phyloP scores from a whole-genome alignment of 2,329 filamentous ascomycete genomes.

The Neofusicoccum kwambonambiense region DNA sequence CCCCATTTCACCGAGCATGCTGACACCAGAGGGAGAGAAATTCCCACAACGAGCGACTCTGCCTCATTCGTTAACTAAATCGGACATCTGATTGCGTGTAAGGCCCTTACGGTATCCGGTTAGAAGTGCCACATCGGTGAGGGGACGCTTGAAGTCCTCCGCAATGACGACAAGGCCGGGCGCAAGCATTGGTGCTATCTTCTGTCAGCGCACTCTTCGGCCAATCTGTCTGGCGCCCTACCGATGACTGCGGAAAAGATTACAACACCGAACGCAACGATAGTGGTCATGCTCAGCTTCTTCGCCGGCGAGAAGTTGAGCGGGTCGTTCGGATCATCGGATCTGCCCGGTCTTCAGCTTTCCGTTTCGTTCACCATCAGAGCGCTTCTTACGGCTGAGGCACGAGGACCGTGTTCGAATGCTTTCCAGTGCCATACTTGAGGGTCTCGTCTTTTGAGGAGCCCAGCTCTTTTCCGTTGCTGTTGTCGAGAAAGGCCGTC shows the following conservation, averaged over 20 bases:
- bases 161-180: constrained; percentile 36
- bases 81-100: not conserved
- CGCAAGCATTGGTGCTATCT: constrained; percentile 32
- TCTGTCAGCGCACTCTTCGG: constrained; percentile 9
- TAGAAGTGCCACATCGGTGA: constrained; percentile 36
- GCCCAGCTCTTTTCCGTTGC: constrained; percentile 22
- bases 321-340: constrained; percentile 37
- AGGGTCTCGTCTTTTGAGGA: constrained; percentile 21
- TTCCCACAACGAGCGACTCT: constrained; percentile 35
- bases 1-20: constrained; percentile 49
- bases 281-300: constrained; percentile 34
- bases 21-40: constrained; percentile 28
- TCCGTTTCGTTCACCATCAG: too few species aligned
- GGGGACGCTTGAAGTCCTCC: constrained; percentile 26
- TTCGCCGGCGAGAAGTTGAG: constrained; percentile 36
- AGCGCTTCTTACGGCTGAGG: constrained; percentile 31
- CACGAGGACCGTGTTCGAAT: constrained; percentile 34
- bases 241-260: constrained; percentile 28
- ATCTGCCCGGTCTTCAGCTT: constrained; percentile 18
- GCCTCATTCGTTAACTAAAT: not conserved
- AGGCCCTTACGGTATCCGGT: constrained; percentile 30
- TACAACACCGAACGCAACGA: constrained; percentile 33
- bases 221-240: not conserved
- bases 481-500: constrained; percentile 33
- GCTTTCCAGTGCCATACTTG: constrained; percentile 34